Evolutionary conservation across 2,329 filamentous ascomycete genomes (phyloP), one percentile per base, ranked within the genome.

Genomic region (Paraconiothyrium sp.): DNA sequence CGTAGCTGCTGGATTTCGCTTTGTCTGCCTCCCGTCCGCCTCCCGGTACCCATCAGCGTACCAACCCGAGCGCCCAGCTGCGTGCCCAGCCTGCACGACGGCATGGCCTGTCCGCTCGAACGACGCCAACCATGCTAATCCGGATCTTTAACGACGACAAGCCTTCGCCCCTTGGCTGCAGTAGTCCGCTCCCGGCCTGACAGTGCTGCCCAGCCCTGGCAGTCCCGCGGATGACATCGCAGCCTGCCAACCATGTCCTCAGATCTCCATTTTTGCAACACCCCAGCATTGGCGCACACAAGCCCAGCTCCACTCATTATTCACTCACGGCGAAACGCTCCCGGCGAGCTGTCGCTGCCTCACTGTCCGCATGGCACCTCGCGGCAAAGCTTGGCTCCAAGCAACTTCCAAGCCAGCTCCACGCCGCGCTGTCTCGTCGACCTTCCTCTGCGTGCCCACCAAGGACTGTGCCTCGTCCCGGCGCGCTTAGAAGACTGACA

Each of bases 131-230:
- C 68, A 73, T 75, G 70, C 67, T 71, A 72, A 75, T 71, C 72
- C 71, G 60, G 69, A 73, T 72, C 68, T 71, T 73, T 73, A 72
- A 69, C 64, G 59, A 65, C 47, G 70, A 76, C 74, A 76, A 76
- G 74, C 73, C 74, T 76, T 74, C 61, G 63, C 59, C 54, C 57
- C 72, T 75, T 74, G 72, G 71, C 67, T 30, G 7, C 54, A 20
- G 47, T 70, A 41, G 22, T 44, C 51, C 51, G 51, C 51, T 44
- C 51, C 51, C 37, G 37, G 51, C 51, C 51, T 54, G 37, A 22
- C 51, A 54, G 4, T 34, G 52, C 34, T 46, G 52, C 52, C 52
- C 52, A 58, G 56, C 49, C 52, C 39, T 54, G 55, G 59, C 55
- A 41, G 39, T 51, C 62, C 66, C 57, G 58, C 63, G 63, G 64